A percentile compares a stretch with the other conserved stretches of the same genome.
These are phyloP conservation scores for Xylariaceae sp. DNA, from an alignment of 2,329 filamentous ascomycete genomes.

Conservation along the genomic window DNA sequence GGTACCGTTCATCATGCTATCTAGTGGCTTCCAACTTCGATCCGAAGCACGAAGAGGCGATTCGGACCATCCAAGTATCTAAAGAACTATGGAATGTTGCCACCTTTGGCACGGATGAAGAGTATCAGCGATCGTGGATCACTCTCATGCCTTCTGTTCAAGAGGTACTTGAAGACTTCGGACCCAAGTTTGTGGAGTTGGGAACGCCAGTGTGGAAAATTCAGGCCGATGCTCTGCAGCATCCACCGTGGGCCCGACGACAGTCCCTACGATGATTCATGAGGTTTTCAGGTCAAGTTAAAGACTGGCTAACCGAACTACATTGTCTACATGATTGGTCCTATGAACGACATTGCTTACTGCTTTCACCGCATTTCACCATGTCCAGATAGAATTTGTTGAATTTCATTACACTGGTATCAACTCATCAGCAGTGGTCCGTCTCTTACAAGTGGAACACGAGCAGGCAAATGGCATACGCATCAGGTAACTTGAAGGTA, in stretches of 20 bases:
- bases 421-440: not conserved
- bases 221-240: constrained; percentile 32
- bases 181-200: constrained; percentile 30
- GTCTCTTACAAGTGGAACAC: not conserved
- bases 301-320: not conserved
- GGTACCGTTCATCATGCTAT: constrained; percentile 47
- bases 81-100: constrained; percentile 36
- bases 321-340: not conserved
- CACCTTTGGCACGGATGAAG: constrained; percentile 36
- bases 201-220: constrained; percentile 34
- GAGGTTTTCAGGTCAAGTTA: not conserved
- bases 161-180: constrained; percentile 33
- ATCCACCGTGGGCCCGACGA: constrained; percentile 20
- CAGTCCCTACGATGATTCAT: not conserved
- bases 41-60: constrained; percentile 30
- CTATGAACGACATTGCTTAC: not conserved
- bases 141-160: constrained; percentile 19
- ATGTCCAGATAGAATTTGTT: not conserved
- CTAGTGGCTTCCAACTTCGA: constrained; percentile 43
- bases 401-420: not conserved
- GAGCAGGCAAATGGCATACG: not conserved
- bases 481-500: not conserved
- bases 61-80: constrained; percentile 36
- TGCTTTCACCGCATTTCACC: not conserved
- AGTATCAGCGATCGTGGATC: constrained; percentile 11